phyloP scores from a whole-genome alignment of 768 basidiomycete species.

The Podaxis sp. region DNA sequence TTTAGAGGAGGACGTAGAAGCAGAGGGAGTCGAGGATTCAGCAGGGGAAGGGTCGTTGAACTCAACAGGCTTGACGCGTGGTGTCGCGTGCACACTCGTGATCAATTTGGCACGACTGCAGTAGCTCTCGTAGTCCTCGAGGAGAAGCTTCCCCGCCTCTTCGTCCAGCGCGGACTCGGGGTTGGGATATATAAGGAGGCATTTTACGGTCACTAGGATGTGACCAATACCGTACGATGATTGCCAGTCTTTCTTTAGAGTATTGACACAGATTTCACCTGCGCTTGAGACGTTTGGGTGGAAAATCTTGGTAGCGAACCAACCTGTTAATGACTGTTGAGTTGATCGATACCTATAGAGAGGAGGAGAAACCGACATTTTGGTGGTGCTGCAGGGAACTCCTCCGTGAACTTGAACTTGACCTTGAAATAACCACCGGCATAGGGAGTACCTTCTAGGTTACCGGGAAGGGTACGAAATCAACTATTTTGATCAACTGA shows the following conservation, averaged over 20 bases:
- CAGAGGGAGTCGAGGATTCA: conserved; percentile 16
- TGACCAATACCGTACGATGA: conserved; percentile 87
- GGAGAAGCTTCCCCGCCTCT: conserved; percentile 88
- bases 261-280: conserved; percentile 97
- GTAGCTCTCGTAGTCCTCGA: conserved; percentile 89
- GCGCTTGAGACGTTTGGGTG: conserved; percentile 91
- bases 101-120: conserved; percentile 85
- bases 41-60: conserved; percentile 50
- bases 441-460: conserved; percentile 61
- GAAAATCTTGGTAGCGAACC: conserved; percentile 93
- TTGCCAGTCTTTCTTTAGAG: conserved; percentile 97
- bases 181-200: conserved; percentile 94
- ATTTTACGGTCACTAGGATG: conserved; percentile 91
- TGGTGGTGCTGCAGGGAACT: conserved; percentile 91
- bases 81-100: conserved; percentile 89
- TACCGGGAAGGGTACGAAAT: not conserved
- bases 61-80: conserved; percentile 69
- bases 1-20: conserved; percentile 23
- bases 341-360: not conserved
- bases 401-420: conserved; percentile 88
- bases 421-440: conserved; percentile 68
- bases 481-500: conserved; percentile 11
- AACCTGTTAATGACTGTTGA: conserved; percentile 48
- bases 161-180: conserved; percentile 96
- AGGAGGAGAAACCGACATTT: conserved; percentile 65